These are phyloP conservation scores for Zygnema cylindricum DNA, from an alignment of 139 green algal species.

Conservation along the genomic window DNA sequence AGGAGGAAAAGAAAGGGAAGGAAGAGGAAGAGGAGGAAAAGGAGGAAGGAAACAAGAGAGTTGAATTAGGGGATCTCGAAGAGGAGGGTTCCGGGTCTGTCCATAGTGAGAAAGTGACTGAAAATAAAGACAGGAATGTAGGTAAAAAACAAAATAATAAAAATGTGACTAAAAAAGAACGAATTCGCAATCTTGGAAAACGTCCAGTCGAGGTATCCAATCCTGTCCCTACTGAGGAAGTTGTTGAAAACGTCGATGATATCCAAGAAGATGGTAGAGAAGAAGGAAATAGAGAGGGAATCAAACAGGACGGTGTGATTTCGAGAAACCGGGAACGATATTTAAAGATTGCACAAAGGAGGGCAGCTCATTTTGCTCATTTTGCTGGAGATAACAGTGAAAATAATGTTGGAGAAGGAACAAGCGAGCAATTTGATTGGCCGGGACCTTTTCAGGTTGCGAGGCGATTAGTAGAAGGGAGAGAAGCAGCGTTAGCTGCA, in stretches of 20 bases:
- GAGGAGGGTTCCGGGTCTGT: too few species aligned
- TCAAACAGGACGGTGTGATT: conserved; percentile 26
- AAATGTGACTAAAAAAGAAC: too few species aligned
- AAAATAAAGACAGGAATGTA: too few species aligned
- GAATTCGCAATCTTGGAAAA: too few species aligned
- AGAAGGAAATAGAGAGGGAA: not conserved
- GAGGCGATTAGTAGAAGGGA: conserved; percentile 12
- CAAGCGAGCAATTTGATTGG: conserved; percentile 38
- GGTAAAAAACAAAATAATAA: too few species aligned
- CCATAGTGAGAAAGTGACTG: too few species aligned
- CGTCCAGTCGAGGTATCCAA: too few species aligned
- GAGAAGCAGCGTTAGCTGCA: conserved; percentile 18
- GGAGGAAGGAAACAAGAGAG: conserved; percentile 14
- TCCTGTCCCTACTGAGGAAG: too few species aligned
- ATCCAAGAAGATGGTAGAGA: too few species aligned
- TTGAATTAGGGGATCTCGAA: conserved; percentile 12
- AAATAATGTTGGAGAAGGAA: conserved; percentile 5
- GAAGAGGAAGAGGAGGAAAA: conserved; percentile 10
- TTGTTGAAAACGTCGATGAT: too few species aligned
- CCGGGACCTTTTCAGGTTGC: conserved; percentile 49
- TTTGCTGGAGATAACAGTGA: conserved; percentile 37
- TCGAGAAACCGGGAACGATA: conserved; percentile 30
- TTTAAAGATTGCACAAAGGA: conserved; percentile 37
- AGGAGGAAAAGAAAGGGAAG: conserved; percentile 23
- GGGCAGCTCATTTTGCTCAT: conserved; percentile 55